phyloP scores from a whole-genome alignment of 2,329 filamentous ascomycete genomes.

The Hymenoscyphus salicellus region DNA sequence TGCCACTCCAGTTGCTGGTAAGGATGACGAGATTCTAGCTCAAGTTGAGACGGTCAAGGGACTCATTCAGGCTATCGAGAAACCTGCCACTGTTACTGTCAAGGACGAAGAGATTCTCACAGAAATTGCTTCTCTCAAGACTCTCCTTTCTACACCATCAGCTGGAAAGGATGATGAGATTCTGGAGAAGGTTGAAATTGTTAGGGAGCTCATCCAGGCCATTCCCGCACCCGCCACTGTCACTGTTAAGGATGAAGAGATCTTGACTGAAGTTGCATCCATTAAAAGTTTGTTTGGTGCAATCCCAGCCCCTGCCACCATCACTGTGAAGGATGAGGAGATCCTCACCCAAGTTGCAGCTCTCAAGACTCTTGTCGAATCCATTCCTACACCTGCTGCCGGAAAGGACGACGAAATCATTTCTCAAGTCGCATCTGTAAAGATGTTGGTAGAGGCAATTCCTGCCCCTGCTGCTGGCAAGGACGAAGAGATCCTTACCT shows the following conservation, averaged over 20 bases:
- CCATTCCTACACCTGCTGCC: neutral
- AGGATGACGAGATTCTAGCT: conserved; percentile 12
- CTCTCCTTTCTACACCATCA: neutral
- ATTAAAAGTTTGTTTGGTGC: conserved; percentile 6
- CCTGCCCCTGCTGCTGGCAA: conserved; percentile 7
- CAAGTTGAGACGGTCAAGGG: no score
- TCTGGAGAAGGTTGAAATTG: conserved; percentile 7
- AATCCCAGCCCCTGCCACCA: conserved; percentile 11
- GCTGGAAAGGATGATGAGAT: conserved; percentile 12
- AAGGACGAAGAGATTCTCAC: neutral
- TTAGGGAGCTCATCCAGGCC: conserved; percentile 7
- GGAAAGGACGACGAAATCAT: conserved; percentile 9
- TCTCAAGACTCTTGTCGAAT: conserved; percentile 12
- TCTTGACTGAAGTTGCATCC: conserved; percentile 13
- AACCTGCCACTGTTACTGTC: no score
- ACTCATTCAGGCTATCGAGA: no score
- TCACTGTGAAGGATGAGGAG: conserved; percentile 13
- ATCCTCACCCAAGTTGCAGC: conserved; percentile 11
- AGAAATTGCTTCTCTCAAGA: conserved; percentile 12
- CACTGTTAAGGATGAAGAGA: conserved; percentile 12
- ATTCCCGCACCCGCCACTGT: conserved; percentile 12
- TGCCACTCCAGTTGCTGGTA: conserved; percentile 12
- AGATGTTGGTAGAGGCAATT: conserved; percentile 11
- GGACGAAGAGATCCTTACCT: conserved; percentile 13
- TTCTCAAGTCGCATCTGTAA: neutral